Base-by-base conservation (phyloP, 257 asterid species). In the Ballota nigra region DNA sequence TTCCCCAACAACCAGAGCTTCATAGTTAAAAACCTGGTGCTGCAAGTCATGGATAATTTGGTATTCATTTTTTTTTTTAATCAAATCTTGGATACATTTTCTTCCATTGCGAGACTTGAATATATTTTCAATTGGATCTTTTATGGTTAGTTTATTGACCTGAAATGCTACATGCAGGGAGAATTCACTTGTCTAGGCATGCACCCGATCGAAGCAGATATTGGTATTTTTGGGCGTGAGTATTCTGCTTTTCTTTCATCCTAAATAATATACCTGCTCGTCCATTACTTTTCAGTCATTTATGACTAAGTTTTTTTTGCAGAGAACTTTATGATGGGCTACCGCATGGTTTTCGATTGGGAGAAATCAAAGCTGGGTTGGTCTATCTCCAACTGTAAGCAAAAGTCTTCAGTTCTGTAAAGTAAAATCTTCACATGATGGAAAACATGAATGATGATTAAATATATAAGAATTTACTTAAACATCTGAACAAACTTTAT, bases 181-280 rank as follows among this genome's bases (percentile, higher is more conserved):
- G 80, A 45, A 34, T 67, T 26, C 9, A 75, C 72, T 52, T 91
- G 97, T 55, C 78, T 89, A 36, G 97, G 92, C 5, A 43, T 86
- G 64, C 79, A 49, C 24, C 80, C 70, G 8, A 61, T 43, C 1
- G 81, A 52, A 7, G 83, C 71, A 69, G 82, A 71, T 28, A 55
- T 72, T 31, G 89, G 95, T 52, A 58, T 89, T 60, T 84, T 91
- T 28, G 97, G 97, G 78, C 97, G 97, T 91, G 82, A 86, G 97
- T 80, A 33, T 65, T 57, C 59, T 16, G 57, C 73, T 72, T 55
- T 60, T 70, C 40, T 38, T 10, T n/a, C n/a, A 15, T 38, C 16
- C 71, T 70, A 62, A 38, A 56, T 47, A 23, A 1, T 38, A 26
- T 38, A 8, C 0, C 5, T 29, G 34, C 34, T 29, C 5, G 34